Evolutionary conservation across 2,329 filamentous ascomycete species (phyloP).

Genomic region (Paecilomyces sp.): DNA sequence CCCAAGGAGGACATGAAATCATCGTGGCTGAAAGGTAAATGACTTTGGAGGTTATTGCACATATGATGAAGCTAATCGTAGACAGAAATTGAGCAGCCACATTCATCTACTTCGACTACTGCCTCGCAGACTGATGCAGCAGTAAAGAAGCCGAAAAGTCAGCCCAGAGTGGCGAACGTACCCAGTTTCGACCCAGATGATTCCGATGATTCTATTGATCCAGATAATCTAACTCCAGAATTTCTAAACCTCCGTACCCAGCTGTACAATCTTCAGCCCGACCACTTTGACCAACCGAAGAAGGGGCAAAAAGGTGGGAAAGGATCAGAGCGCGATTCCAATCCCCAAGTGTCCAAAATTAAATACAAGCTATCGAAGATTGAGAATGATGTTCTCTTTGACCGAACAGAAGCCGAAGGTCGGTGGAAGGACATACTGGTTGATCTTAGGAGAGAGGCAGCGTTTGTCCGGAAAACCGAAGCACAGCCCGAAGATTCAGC

Average conservation of each 20-base stretch:
- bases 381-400: slow-evolving; percentile 70
- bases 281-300: slow-evolving; percentile 36
- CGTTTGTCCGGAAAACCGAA: slow-evolving; percentile 21
- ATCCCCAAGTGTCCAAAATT: slow-evolving; percentile 55
- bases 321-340: slow-evolving; percentile 9
- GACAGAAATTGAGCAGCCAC: slow-evolving; percentile 22
- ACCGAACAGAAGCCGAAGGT: slow-evolving; percentile 57
- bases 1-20: slow-evolving; percentile 24
- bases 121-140: slow-evolving; percentile 15
- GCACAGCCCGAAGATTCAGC: slow-evolving; percentile 45
- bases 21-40: slow-evolving; percentile 31
- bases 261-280: slow-evolving; percentile 56
- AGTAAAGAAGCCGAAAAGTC: slow-evolving; percentile 17
- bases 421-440: slow-evolving; percentile 57
- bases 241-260: slow-evolving; percentile 70
- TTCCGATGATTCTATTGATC: slow-evolving; percentile 62
- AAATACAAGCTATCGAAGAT: slow-evolving; percentile 69
- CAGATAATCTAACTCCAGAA: slow-evolving; percentile 65
- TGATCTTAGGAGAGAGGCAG: slow-evolving; percentile 55
- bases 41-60: not conserved
- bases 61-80: slow-evolving; percentile 17
- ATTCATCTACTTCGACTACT: slow-evolving; percentile 17
- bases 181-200: slow-evolving; percentile 23
- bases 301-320: slow-evolving; percentile 34
- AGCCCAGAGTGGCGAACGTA: slow-evolving; percentile 17